Evolutionary conservation across 2,329 filamentous ascomycete genomes (phyloP).

Genomic region (Curvularia hawaiiensis): DNA sequence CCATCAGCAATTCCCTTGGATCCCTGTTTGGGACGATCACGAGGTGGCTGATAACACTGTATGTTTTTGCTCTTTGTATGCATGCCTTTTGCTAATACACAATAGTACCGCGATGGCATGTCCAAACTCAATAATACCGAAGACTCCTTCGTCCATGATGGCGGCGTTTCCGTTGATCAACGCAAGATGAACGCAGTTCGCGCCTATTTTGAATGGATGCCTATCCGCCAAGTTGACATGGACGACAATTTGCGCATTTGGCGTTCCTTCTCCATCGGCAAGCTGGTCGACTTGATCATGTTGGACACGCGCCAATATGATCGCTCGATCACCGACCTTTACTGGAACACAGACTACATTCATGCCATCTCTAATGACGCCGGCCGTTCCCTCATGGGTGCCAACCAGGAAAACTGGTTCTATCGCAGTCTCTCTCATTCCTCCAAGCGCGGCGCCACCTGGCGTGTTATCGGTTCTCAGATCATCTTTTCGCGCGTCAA

Average conservation of each 20-base stretch:
- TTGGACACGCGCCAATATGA: slow-evolving; percentile 52
- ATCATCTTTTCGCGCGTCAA: slow-evolving; percentile 68
- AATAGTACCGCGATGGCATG: slow-evolving; percentile 46
- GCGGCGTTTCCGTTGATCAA: slow-evolving; percentile 50
- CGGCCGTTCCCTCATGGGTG: slow-evolving; percentile 72
- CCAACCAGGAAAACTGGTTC: slow-evolving; percentile 72
- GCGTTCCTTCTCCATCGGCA: slow-evolving; percentile 51
- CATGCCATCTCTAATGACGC: slow-evolving; percentile 69
- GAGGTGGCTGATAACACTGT: slow-evolving; percentile 49
- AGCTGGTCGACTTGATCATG: slow-evolving; percentile 51
- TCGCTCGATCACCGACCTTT: slow-evolving; percentile 51
- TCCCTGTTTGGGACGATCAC: slow-evolving; percentile 54
- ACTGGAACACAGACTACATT: slow-evolving; percentile 67
- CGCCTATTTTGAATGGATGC: slow-evolving; percentile 55
- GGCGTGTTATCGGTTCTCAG: slow-evolving; percentile 75
- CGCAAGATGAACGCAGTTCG: slow-evolving; percentile 55
- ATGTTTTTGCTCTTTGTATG: background rate
- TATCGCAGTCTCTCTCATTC: slow-evolving; percentile 59
- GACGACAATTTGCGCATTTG: slow-evolving; percentile 51
- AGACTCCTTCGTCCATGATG: slow-evolving; percentile 47
- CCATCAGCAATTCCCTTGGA: slow-evolving; percentile 51
- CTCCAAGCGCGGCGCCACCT: slow-evolving; percentile 67
- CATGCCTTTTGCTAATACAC: background rate
- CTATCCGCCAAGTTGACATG: slow-evolving; percentile 51
- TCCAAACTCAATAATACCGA: slow-evolving; percentile 52